Percentiles rank a stretch among this genome's conserved stretches.
These are phyloP conservation scores for Erythrophleum ivorense DNA, from an alignment of 331 rosid genomes.

Conservation along the genomic window DNA sequence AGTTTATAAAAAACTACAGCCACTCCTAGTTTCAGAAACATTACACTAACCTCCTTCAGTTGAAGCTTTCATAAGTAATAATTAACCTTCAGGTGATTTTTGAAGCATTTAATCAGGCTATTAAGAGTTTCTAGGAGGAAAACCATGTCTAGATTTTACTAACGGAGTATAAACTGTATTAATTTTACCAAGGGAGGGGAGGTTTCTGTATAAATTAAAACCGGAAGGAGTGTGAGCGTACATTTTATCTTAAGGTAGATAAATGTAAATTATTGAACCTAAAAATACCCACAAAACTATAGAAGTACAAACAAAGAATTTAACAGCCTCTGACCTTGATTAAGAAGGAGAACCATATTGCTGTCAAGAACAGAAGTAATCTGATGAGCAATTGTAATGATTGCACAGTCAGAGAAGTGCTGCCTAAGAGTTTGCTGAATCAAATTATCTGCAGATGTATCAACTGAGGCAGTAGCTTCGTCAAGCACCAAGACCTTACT, in stretches of 20 bases:
- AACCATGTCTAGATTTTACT: too few species aligned
- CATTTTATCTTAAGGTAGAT: too few species aligned
- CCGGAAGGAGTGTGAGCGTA: too few species aligned
- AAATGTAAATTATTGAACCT: too few species aligned
- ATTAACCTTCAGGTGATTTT: too few species aligned
- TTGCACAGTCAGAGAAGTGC: constrained; percentile 37
- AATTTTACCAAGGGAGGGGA: too few species aligned
- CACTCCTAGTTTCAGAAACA: neutral
- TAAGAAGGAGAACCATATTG: constrained; percentile 68
- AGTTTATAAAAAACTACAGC: too few species aligned
- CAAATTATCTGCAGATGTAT: constrained; percentile 67
- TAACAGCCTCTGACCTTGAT: constrained; percentile 49
- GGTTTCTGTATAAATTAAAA: too few species aligned
- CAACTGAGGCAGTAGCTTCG: constrained; percentile 71
- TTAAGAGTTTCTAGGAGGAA: too few species aligned
- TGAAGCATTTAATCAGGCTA: too few species aligned
- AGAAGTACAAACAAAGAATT: too few species aligned
- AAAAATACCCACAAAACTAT: neutral
- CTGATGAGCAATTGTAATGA: constrained; percentile 54
- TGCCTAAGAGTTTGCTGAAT: constrained; percentile 53
- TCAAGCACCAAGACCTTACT: constrained; percentile 65
- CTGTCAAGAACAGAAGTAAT: constrained; percentile 64
- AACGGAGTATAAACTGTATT: too few species aligned
- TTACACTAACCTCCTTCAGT: neutral
- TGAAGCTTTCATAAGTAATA: neutral